Evolutionary conservation across 495 filamentous ascomycete species (phyloP).

Genomic region (Podospora bellae-mahoneyi): DNA sequence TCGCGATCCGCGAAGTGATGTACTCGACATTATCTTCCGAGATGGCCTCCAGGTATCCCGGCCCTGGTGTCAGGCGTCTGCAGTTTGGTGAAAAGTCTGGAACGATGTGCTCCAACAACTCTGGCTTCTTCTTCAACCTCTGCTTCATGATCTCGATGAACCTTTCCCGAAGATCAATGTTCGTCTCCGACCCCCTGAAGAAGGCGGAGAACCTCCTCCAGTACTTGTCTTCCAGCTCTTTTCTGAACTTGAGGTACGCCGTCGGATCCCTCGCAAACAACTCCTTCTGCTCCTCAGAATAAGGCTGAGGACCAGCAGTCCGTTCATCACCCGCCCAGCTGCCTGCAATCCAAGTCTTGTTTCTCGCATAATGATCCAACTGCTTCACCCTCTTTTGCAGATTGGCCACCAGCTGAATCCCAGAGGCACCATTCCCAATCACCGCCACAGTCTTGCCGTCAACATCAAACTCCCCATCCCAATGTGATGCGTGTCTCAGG

Average conservation of each 20-base stretch:
- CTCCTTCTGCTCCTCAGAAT: slow-evolving; percentile 47
- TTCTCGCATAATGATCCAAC: slow-evolving; percentile 63
- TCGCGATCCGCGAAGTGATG: slow-evolving; percentile 54
- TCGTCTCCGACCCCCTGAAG: slow-evolving; percentile 54
- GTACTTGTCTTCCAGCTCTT: slow-evolving; percentile 53
- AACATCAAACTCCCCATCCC: slow-evolving; percentile 51
- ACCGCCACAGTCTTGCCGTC: slow-evolving; percentile 49
- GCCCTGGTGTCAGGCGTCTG: slow-evolving; percentile 66
- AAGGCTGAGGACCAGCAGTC: slow-evolving; percentile 46
- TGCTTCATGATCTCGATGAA: slow-evolving; percentile 53
- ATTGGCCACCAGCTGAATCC: slow-evolving; percentile 57
- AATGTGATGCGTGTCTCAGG: slow-evolving; percentile 50
- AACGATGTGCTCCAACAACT: slow-evolving; percentile 52
- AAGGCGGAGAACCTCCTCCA: slow-evolving; percentile 55
- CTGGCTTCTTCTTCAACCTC: slow-evolving; percentile 52
- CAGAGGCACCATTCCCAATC: slow-evolving; percentile 58
- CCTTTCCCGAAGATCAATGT: slow-evolving; percentile 44
- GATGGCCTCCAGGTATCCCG: slow-evolving; percentile 69
- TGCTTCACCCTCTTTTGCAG: slow-evolving; percentile 51
- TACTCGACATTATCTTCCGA: slow-evolving; percentile 60
- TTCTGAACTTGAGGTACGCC: slow-evolving; percentile 42
- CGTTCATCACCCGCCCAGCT: slow-evolving; percentile 43
- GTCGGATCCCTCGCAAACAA: slow-evolving; percentile 44
- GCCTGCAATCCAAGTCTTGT: slow-evolving; percentile 66
- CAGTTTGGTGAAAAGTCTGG: slow-evolving; percentile 67